Base-by-base conservation (phyloP, 768 basidiomycete genomes). In the Kwoniella heveanensis region DNA sequence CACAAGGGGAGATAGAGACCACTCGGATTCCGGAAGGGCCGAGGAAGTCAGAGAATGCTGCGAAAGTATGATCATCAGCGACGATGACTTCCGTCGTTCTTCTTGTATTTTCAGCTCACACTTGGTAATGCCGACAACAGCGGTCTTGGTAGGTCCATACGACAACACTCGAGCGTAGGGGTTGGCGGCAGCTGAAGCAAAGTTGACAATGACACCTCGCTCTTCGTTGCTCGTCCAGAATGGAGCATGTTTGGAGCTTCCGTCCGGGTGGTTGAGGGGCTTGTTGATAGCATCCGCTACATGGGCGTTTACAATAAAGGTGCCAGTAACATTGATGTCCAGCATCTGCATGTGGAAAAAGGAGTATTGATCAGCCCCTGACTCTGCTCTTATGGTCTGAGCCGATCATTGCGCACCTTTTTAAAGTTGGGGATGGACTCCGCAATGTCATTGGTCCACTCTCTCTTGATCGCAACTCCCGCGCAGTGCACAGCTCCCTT, bases 181-280 rank as follows among this genome's bases (percentile, higher is more conserved):
- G 52, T 71, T 62, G 2, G 70, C 76, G n/a, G 74, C 77, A 1
- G 69, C 77, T 26, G 65, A 68, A 15, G 77, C 77, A 47, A 76
- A 72, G 68, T 78, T 78, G 70, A 78, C 59, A 39, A 78, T 78
- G 62, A 77, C 66, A 29, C 77, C 77, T 6, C 77, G 64, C 61
- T 78, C 77, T 54, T 78, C 77, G 54, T 72, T 64, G 50, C 62
- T 65, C 9, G 65, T 64, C 55, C 64, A 72, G 68, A 72, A 74
- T 7, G 65, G 68, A 8, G 61, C 66, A 48, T 69, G 68, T 27
- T 65, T 55, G 32, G 53, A 54, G 2, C 53, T 53, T 17, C 66
- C 66, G 19, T 66, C 60, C 1, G 72, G 70, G 60, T 78, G 74
- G 27, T 76, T 73, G 21, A 67, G 54, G 5, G 68, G 68, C 22